Conservation (phyloP, 352 stramenopile species). For the Phytophthora multivora region DNA sequence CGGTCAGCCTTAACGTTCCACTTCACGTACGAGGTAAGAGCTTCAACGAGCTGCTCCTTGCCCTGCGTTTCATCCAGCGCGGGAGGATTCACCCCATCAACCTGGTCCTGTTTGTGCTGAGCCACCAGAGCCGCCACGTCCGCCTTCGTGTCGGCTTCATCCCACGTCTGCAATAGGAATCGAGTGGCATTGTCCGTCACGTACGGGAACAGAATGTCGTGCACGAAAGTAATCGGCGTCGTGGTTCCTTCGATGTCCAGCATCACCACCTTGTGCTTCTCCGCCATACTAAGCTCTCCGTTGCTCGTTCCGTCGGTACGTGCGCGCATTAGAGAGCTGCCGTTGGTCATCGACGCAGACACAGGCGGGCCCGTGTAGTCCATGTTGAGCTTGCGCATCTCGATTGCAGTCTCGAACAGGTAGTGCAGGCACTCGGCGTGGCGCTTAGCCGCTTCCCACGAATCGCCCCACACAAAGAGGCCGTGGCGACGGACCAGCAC, state of each 20-base stretch:
- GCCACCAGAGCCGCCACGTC: constrained; percentile 52
- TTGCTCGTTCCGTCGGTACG: constrained; percentile 27
- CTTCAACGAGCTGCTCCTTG: constrained; percentile 37
- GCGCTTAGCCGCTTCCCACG: constrained; percentile 96
- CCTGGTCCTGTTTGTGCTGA: constrained; percentile 49
- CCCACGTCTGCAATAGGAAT: constrained; percentile 69
- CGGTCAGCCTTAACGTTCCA: constrained; percentile 77
- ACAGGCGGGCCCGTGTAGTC: constrained; percentile 64
- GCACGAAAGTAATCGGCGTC: constrained; percentile 96
- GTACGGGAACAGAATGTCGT: constrained; percentile 95
- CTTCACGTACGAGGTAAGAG: constrained; percentile 61
- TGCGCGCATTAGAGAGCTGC: constrained; percentile 48
- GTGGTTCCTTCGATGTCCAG: constrained; percentile 97
- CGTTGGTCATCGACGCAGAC: constrained; percentile 47
- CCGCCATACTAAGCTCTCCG: constrained; percentile 47
- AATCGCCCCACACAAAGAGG: constrained; percentile 96
- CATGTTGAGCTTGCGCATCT: constrained; percentile 89
- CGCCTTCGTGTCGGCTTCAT: constrained; percentile 47
- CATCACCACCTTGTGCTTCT: constrained; percentile 92
- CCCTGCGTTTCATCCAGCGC: constrained; percentile 24
- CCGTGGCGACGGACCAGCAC: constrained; percentile 96
- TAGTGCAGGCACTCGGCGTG: constrained; percentile 98
- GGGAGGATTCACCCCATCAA: constrained; percentile 35
- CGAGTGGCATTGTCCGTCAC: constrained; percentile 62
- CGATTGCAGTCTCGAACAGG: constrained; percentile 91